Conservation (phyloP, 495 filamentous ascomycete genomes). For the Staphylotrichum tortipilum region DNA sequence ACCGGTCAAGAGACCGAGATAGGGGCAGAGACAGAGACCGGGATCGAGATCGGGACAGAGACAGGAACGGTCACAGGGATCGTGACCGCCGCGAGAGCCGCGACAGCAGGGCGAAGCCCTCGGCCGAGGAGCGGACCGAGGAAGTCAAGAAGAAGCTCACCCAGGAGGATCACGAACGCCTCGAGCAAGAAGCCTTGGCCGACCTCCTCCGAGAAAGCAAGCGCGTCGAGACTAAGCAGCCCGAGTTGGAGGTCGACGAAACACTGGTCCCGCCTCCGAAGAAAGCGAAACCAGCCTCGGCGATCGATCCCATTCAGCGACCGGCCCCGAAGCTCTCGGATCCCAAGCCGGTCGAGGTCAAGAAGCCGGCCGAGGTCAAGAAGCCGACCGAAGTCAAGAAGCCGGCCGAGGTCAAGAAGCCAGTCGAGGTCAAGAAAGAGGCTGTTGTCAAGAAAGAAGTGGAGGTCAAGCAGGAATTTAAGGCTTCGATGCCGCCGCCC, state of each 20-base stretch:
- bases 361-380: constrained; percentile 5
- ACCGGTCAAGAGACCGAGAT: constrained; percentile 29
- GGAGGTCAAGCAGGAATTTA: too few species aligned
- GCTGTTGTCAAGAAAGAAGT: constrained; percentile 1
- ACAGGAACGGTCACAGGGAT: constrained; percentile 28
- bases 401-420: constrained; percentile 9
- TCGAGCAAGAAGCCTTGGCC: constrained; percentile 47
- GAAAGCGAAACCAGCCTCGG: constrained; percentile 43
- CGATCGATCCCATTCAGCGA: constrained; percentile 45
- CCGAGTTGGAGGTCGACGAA: constrained; percentile 46
- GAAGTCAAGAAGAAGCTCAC: constrained; percentile 40
- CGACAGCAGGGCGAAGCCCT: constrained; percentile 10
- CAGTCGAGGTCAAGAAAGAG: constrained; percentile 16
- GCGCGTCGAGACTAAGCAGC: constrained; percentile 33
- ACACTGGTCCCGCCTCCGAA: constrained; percentile 46
- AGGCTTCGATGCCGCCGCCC: too few species aligned
- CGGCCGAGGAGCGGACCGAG: constrained; percentile 21
- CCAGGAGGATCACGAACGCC: constrained; percentile 46
- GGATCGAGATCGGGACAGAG: constrained; percentile 25
- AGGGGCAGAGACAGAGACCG: constrained; percentile 20
- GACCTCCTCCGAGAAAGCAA: constrained; percentile 49
- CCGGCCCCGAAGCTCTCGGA: constrained; percentile 35
- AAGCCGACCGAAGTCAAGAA: constrained; percentile 1
- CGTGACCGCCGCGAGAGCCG: constrained; percentile 23
- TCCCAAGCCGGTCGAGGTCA: constrained; percentile 5